A percentile compares a stretch with the other conserved stretches of the same genome.
phyloP scores from a whole-genome alignment of 2,329 filamentous ascomycete genomes.

The Akanthomyces muscarius region DNA sequence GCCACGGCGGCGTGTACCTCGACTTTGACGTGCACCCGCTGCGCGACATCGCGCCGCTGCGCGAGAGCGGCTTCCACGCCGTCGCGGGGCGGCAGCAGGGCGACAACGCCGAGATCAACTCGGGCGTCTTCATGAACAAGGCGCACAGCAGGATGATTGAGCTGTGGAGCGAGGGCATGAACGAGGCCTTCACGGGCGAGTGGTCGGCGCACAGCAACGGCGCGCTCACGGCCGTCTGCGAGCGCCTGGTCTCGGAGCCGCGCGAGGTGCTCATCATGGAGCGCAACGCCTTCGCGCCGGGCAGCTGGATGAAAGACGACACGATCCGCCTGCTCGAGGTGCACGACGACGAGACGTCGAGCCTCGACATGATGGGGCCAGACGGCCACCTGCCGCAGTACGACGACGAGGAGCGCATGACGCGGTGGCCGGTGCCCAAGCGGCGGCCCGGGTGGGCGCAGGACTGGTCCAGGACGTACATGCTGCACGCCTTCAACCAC shows the following conservation, averaged over 20 bases:
- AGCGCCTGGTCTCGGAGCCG: slow-evolving; percentile 39
- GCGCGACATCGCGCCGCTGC: slow-evolving; percentile 15
- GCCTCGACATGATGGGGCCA: neutral
- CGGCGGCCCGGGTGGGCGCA: slow-evolving; percentile 13
- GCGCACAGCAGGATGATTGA: neutral
- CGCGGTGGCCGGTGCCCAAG: neutral
- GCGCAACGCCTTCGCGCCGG: slow-evolving; percentile 21
- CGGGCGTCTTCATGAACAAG: slow-evolving; percentile 18
- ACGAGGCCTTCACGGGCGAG: slow-evolving; percentile 23
- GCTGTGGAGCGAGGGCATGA: slow-evolving; percentile 18
- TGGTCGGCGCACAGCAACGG: slow-evolving; percentile 25
- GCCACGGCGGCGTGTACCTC: slow-evolving; percentile 19
- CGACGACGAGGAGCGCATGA: neutral
- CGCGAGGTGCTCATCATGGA: slow-evolving; percentile 24
- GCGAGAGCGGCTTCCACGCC: slow-evolving; percentile 20
- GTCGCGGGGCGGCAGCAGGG: slow-evolving; percentile 16
- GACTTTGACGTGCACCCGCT: slow-evolving; percentile 20
- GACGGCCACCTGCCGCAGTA: slow-evolving; percentile 1
- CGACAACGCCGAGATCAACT: slow-evolving; percentile 17
- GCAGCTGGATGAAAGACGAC: slow-evolving; percentile 17
- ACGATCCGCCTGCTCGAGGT: slow-evolving; percentile 12
- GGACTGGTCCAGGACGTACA: slow-evolving; percentile 18
- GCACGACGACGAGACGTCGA: slow-evolving; percentile 15
- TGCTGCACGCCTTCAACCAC: slow-evolving; percentile 20
- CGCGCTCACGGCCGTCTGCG: slow-evolving; percentile 30